Evolutionary conservation across 192 early-diverging fungal species (phyloP), one percentile per base, ranked within the genome.

Genomic region (Linnemannia exigua): DNA sequence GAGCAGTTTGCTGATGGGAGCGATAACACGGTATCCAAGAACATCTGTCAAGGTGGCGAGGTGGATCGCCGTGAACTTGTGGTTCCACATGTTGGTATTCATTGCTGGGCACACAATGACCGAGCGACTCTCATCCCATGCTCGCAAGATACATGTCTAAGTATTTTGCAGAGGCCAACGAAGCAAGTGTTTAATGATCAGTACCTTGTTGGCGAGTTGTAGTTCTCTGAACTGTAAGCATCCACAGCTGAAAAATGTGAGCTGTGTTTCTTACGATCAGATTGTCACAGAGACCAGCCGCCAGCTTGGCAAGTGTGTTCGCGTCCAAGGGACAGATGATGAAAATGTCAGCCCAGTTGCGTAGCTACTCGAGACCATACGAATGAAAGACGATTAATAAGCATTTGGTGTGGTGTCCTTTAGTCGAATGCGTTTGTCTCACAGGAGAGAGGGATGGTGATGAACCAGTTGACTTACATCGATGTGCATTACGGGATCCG

Each of bases 81-180:
- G 97, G 50, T 94, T 92, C 96, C 96, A 99, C 98, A 99, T 98
- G 89, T 93, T 90, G 9, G 97, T 98, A 77, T 99, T 98, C 97
- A 99, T 99, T n/a, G 97, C 97, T 14, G 97, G 98, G 75, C 94
- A 96, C 9, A 96, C 91, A 20, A 97, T 74, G 2, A 98, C 91
- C 0, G 95, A 95, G 70, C 92, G 93, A 17, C 69, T 73, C 36
- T 88, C 86, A 79, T 97, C 95, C 97, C 98, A 99, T 0, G 98
- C 98, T 9, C 98, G 81, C 36, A 98, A 77, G 31, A 97, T 91
- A 81, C 97, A 97, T 2, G 97, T 98, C 95, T 96, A 76, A 9
- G 37, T 36, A 16, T 63, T 22, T 3, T 3, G 41, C n/a, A 44
- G 41, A 9, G 41, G 41, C 9, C 41, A 44, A 44, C 9, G 9